Evolutionary conservation across 441 rosid species (phyloP).

Genomic region (Populus tomentosa): DNA sequence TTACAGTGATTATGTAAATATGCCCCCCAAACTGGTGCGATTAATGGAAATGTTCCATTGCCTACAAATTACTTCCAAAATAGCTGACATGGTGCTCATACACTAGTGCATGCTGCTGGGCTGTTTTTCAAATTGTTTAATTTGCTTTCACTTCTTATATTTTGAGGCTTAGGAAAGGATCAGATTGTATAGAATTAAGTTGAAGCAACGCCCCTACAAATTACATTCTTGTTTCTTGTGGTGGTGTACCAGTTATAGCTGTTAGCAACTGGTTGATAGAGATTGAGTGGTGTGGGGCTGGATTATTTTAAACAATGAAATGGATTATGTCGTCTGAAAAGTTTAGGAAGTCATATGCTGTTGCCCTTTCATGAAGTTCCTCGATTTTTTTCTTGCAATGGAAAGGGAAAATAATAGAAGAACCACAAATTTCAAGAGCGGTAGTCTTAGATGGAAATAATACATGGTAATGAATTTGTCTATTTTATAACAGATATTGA

Average conservation of each 20-base stretch:
- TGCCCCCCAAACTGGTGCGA: background rate
- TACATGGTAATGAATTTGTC: background rate
- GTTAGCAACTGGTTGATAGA: background rate
- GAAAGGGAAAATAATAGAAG: background rate
- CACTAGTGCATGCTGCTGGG: background rate
- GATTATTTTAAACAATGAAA: background rate
- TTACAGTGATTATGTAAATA: background rate
- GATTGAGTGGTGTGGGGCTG: background rate
- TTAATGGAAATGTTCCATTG: background rate
- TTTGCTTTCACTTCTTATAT: background rate
- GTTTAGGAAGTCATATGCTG: background rate
- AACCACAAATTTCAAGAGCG: background rate
- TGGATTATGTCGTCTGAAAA: background rate
- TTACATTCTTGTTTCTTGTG: background rate
- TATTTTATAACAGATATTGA: background rate
- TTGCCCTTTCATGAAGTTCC: background rate
- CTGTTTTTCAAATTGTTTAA: background rate
- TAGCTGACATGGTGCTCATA: background rate
- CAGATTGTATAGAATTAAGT: background rate
- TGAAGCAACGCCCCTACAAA: background rate
- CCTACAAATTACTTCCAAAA: background rate
- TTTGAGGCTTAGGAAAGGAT: background rate
- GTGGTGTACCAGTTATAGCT: background rate
- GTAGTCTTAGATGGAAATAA: background rate
- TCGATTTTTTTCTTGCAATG: background rate